Conservation (phyloP, 768 basidiomycete genomes). For the Leccinum subtestaceum region DNA sequence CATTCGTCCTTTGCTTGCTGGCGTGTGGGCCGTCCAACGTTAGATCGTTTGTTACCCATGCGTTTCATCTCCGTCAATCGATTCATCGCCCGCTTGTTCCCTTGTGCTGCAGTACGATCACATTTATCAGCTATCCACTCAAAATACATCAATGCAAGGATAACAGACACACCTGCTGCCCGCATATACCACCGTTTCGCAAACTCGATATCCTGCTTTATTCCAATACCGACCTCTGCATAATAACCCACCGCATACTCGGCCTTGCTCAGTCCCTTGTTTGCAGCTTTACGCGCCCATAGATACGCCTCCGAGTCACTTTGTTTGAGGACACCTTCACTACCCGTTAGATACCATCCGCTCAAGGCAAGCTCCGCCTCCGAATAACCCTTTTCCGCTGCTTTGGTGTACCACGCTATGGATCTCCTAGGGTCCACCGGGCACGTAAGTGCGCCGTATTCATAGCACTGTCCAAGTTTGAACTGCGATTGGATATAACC, state of each 20-base stretch:
- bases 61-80: constrained; percentile 95
- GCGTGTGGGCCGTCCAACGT: constrained; percentile 82
- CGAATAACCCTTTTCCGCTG: constrained; percentile 93
- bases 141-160: background rate
- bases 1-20: constrained; percentile 95
- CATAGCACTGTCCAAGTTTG: constrained; percentile 93
- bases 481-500: constrained; percentile 93
- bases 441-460: constrained; percentile 86
- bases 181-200: constrained; percentile 99
- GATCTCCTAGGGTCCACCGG: constrained; percentile 90
- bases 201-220: constrained; percentile 93
- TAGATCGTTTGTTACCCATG: constrained; percentile 73
- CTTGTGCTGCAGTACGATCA: constrained; percentile 63
- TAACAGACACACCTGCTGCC: constrained; percentile 75
- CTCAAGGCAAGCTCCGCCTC: constrained; percentile 95
- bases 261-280: constrained; percentile 94
- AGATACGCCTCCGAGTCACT: constrained; percentile 98
- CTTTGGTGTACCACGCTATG: constrained; percentile 98
- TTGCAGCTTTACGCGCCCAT: constrained; percentile 95
- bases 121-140: background rate
- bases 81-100: constrained; percentile 97
- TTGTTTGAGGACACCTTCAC: constrained; percentile 94
- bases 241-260: constrained; percentile 99
- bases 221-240: constrained; percentile 95
- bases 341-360: constrained; percentile 97